Base-by-base conservation (phyloP, 371 early-diverging fungal species). In the Mucor saturninus region DNA sequence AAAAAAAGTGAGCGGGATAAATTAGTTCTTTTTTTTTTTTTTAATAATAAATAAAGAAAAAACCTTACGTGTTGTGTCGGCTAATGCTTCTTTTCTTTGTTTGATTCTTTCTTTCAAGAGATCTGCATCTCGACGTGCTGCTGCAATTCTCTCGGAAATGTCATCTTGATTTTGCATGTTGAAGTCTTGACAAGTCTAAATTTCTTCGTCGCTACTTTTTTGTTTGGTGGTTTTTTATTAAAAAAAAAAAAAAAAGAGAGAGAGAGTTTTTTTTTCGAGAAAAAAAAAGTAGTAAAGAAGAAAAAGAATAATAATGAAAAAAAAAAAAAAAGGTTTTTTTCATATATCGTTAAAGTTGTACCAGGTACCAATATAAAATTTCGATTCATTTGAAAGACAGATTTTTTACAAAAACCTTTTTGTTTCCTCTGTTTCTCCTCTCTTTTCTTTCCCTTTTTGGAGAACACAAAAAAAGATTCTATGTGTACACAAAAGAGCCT, bases 51-150 rank as follows among this genome's bases (percentile, higher is more conserved):
- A 8, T 31, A 43, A 31, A 50, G 38, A 42, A 26, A 31, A 31
- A 32, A 31, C 14, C 49, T 82, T 91, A 96, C 96, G 82, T 49
- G 96, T 93, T 21, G 96, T 94, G 77, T 97, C 96, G n/a, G 93
- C 93, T 39, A 96, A 84, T 46, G 90, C 90, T 73, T 95, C 93
- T 77, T 90, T 93, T 71, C 92, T 93, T 69, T 88, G 88, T 78
- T 91, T 92, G 69, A 97, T 95, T 77, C 92, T 89, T 68, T 98
- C 98, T 79, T 98, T 98, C 48, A 98, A 84, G 42, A 84, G 83
- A 76, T 98, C 98, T 45, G 98, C 97, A 66, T 98, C 98, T 78
- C 93, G 91, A 66, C 95, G 85, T 53, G 97, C 97, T 11, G 85
- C 87, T 38, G 91, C 89, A 60, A 95, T 95, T 68, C 95, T 86